Base-by-base conservation (phyloP, 257 asterid species). In the Ophiorrhiza pumila region DNA sequence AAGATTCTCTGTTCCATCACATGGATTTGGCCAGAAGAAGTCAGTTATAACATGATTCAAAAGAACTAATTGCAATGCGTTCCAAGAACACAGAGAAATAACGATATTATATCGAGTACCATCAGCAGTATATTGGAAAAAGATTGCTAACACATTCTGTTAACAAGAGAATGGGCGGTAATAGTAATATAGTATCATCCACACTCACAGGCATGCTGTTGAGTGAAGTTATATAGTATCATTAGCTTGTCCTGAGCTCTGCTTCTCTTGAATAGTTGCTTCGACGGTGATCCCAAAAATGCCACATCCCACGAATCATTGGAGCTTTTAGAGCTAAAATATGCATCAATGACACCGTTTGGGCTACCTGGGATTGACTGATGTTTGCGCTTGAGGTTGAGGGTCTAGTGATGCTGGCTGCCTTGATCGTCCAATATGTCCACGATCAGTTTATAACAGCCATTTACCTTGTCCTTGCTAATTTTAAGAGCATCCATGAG, bases 291-390 rank as follows among this genome's bases (percentile, higher is more conserved):
- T 43, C 68, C 73, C 0, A 78, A 73, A 58, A 67, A 52, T 64
- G 77, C 71, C 46, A 66, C 65, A 25, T 77, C 78, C 89, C 89
- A 85, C 0, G 87, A 80, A 49, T 85, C 89, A 45, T 81, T 77
- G 14, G 89, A 85, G 74, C 87, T 82, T 11, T 85, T 85, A 32
- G 82, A 80, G 80, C 83, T 80, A 32, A 85, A 82, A 74, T 80
- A 80, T 25, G 84, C 81, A 78, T 82, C 85, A 25, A 85, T 65
- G 7, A 85, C 87, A 17, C 85, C 85, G 64, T 80, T 67, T 37
- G 89, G 89, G 69, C 89, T 85, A 32, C 73, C 73, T 5, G 87
- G 87, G 18, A 69, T 53, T 1, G 76, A 74, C 32, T 50, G 68
- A 45, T 74, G 76, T 69, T 85, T 85, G 76, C 87, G 83, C 75